Evolutionary conservation across 805 yeast species (phyloP), one percentile per base, ranked within the genome.

Genomic region (Cyberlindnera misumaiensis): DNA sequence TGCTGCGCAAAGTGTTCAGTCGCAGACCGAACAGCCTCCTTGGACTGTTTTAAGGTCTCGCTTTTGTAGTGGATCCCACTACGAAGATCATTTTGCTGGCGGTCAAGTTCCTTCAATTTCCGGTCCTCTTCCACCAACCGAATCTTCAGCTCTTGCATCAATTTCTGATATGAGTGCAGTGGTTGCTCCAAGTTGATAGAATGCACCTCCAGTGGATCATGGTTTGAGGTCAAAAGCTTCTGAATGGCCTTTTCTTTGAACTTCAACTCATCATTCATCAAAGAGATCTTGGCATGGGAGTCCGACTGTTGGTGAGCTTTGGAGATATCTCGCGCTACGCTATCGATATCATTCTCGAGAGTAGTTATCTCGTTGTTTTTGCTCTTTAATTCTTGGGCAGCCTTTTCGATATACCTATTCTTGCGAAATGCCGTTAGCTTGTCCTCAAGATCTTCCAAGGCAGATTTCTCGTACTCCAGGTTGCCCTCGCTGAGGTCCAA

Each of bases 271-370:
- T 72, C 77, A 15, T 55, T 51, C 25, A 73, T 46, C 13, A 78
- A 50, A 0, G 69, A 63, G 4, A 77, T 50, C 44, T 73, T 76
- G 1, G 86, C 81, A 43, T 73, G 64, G 3, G 68, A 49, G 35
- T 79, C 88, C 1, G 83, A 65, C 50, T 75, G 81, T 48, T 71
- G 69, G 47, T 74, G 80, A 4, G 73, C 68, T 12, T 63, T 59
- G 4, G 73, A 52, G 11, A 84, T 63, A 15, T 74, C 69, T 13
- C 66, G 66, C 40, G 72, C 71, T 12, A 78, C 49, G 0, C 65
- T 66, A 9, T 85, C 93, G 10, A 78, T 51, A 16, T 69, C 67
- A 14, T 53, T 47, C 45, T 74, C 79, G 4, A 65, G 16, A 3
- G 52, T 30, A 2, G 56, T 35, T 8, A 76, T 58, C 26, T 60